Evolutionary conservation across 2,329 filamentous ascomycete species (phyloP), one percentile per base, ranked within the genome.

Genomic region (Huntiella savannae): DNA sequence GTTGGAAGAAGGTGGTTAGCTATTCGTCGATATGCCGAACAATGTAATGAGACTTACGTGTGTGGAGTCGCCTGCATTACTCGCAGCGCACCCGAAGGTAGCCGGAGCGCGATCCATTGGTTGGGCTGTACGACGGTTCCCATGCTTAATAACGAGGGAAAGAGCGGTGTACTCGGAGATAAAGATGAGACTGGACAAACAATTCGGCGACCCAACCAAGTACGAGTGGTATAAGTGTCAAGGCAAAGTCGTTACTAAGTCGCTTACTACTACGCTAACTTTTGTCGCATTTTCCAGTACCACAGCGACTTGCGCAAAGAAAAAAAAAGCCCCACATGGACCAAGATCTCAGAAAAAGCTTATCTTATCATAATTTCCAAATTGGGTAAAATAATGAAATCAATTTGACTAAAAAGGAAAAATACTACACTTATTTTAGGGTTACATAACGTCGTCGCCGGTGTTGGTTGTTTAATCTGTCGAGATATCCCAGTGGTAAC

Each of bases 21-120:
- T 47, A 43, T 45, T 10, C 15, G 34, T 44, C 40, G 47, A 33
- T 37, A 46, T n/a, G 52, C 49, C 34, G 36, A 13, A 13, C 4
- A 16, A 15, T 34, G 5, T 16, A 39, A 33, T 7, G 45, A 46
- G 40, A 52, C 59, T 52, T 60, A 79, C 75, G 73, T 77, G 55
- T 79, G 73, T 12, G 75, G 75, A 2, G 63, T 56, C 13, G 75
- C 62, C 57, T 77, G 72, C 3, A 79, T 60, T 13, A 77, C 64
- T 49, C 70, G 68, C 35, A 71, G 61, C 37, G 63, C 68, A 38
- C 73, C 75, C 12, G 73, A 77, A 4, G 75, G 73, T 7, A 79
- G 64, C 56, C 69, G 66, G 40, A 79, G 59, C 40, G 66, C 70
- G 6, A 73, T 69, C 75, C 75, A 79, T 48, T 68, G 64, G 57